Conservation (phyloP, 805 yeast genomes). For the Tanozyma kutaoensis region DNA sequence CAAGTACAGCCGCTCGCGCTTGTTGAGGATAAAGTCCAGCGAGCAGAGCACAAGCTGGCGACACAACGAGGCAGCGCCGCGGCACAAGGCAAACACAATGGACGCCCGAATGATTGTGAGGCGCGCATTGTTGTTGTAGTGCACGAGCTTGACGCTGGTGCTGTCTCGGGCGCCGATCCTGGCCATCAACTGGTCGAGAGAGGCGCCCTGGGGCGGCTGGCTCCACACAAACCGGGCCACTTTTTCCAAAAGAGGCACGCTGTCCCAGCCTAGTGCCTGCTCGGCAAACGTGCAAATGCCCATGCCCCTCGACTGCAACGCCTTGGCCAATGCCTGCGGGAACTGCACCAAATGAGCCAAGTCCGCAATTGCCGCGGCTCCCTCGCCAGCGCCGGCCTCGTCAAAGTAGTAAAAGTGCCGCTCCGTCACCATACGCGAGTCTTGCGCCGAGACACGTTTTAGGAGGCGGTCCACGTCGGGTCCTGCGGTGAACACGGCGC, state of each 20-base stretch:
- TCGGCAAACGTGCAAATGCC: not conserved
- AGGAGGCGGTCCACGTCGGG: conserved; percentile 10
- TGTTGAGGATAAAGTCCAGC: conserved; percentile 16
- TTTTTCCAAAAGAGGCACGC: not conserved
- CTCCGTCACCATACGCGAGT: conserved; percentile 2
- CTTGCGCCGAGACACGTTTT: conserved; percentile 5
- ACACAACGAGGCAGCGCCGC: no score
- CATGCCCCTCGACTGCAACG: not conserved
- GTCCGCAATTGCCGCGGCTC: not conserved
- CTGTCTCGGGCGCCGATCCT: conserved; percentile 2
- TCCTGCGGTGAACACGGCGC: conserved; percentile 7
- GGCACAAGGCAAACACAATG: conserved; percentile 7
- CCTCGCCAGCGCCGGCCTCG: conserved; percentile 1
- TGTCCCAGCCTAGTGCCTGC: not conserved
- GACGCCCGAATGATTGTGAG: conserved; percentile 7
- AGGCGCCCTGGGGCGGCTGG: not conserved
- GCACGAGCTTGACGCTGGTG: conserved; percentile 8
- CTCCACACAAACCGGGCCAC: not conserved
- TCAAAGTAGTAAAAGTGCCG: conserved; percentile 12
- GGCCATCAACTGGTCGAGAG: not conserved
- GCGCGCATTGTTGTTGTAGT: conserved; percentile 7
- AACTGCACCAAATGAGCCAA: not conserved
- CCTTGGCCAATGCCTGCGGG: not conserved
- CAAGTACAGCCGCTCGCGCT: conserved; percentile 5
- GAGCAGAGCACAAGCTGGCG: conserved; percentile 7